A percentile compares a stretch with the other conserved stretches of the same genome.
Conservation (phyloP, 441 rosid genomes). For the Bocquillonia castaneifolia region DNA sequence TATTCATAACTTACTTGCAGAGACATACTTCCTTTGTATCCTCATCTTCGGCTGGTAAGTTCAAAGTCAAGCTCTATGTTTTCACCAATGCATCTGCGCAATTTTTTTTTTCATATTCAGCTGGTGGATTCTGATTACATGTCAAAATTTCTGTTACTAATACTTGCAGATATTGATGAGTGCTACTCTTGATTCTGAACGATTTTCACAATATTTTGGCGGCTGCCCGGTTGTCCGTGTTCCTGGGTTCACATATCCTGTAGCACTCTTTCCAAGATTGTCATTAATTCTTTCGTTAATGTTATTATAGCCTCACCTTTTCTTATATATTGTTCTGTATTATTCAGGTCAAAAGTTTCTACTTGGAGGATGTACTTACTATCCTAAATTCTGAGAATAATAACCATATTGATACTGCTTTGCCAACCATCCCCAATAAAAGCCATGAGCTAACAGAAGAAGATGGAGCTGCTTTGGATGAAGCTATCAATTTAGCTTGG, state of each 20-base stretch:
- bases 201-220: constrained; percentile 92
- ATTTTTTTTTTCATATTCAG: not conserved
- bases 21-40: constrained; percentile 81
- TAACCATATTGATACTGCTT: constrained; percentile 51
- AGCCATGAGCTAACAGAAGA: constrained; percentile 55
- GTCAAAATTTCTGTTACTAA: constrained; percentile 9
- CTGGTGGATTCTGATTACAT: constrained; percentile 10
- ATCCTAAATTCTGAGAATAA: constrained; percentile 52
- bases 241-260: constrained; percentile 95
- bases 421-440: constrained; percentile 31
- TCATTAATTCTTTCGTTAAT: not conserved
- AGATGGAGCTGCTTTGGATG: constrained; percentile 67
- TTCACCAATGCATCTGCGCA: not conserved
- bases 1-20: constrained; percentile 44
- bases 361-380: constrained; percentile 83
- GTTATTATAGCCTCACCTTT: not conserved
- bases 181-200: constrained; percentile 91
- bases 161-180: constrained; percentile 82
- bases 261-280: constrained; percentile 33
- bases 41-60: constrained; percentile 92
- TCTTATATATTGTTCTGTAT: constrained; percentile 24
- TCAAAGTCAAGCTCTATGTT: constrained; percentile 16
- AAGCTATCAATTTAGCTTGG: constrained; percentile 85
- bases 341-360: constrained; percentile 64
- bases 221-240: constrained; percentile 87